A percentile compares a stretch with the other conserved stretches of the same genome.
Evolutionary conservation across 768 basidiomycete species (phyloP).

Genomic region (Candolleomyces eurysporus): DNA sequence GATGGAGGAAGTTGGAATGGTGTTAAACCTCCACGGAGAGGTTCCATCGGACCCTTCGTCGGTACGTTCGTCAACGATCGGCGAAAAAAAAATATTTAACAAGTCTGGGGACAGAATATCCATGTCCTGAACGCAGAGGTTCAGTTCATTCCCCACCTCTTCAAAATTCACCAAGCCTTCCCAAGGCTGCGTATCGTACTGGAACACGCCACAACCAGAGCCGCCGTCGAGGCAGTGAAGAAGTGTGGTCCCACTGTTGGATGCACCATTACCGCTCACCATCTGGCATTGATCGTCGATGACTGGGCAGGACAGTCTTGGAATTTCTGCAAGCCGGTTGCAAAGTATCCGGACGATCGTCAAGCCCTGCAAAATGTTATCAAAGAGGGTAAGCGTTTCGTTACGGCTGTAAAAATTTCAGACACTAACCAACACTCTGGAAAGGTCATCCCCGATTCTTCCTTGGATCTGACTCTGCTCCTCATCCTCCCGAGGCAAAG

Average conservation of each 20-base stretch:
- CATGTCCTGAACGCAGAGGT: slow-evolving; percentile 94
- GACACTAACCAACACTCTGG: slow-evolving; percentile 33
- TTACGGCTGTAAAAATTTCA: slow-evolving; percentile 16
- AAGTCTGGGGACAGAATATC: slow-evolving; percentile 55
- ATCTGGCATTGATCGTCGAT: slow-evolving; percentile 90
- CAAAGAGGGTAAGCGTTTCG: slow-evolving; percentile 52
- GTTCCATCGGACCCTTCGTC: slow-evolving; percentile 79
- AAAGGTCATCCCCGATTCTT: slow-evolving; percentile 82
- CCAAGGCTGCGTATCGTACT: slow-evolving; percentile 92
- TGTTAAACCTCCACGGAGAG: slow-evolving; percentile 96
- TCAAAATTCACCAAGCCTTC: slow-evolving; percentile 77
- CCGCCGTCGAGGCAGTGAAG: slow-evolving; percentile 86
- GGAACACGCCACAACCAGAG: slow-evolving; percentile 93
- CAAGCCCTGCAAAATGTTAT: slow-evolving; percentile 77
- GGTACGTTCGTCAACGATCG: slow-evolving; percentile 33
- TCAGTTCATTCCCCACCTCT: slow-evolving; percentile 84
- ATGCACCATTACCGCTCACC: slow-evolving; percentile 97
- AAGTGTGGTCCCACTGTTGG: slow-evolving; percentile 78
- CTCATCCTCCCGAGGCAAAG: slow-evolving; percentile 74
- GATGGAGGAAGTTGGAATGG: slow-evolving; percentile 93
- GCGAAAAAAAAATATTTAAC: neutral
- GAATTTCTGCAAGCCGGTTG: slow-evolving; percentile 97
- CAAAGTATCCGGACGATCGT: slow-evolving; percentile 93
- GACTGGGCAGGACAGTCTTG: slow-evolving; percentile 95
- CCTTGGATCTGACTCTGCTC: slow-evolving; percentile 95